Evolutionary conservation across 192 early-diverging fungal genomes (phyloP), one percentile per base, ranked within the genome.

Genomic region (Coemansia sp.): DNA sequence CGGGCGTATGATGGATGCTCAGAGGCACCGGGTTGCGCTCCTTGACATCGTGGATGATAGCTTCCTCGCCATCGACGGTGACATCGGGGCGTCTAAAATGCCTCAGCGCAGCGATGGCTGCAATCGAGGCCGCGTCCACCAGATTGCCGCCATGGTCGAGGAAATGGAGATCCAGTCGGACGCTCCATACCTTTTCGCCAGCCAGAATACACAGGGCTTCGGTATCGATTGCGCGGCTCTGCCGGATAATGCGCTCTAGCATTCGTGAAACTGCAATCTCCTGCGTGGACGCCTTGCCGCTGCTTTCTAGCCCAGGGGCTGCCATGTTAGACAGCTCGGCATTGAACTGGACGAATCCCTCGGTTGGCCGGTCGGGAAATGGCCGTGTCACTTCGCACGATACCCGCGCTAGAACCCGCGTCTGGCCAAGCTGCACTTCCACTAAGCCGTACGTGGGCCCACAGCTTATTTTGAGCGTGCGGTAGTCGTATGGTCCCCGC

Each of bases 201-300:
- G 95, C 90, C 61, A 98, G 74, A 59, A 99, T 96, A 67, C 97
- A 99, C 59, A 99, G 75, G 41, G 95, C 94, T 74, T 99, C 97
- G 7, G 93, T 91, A 75, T 99, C 97, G 62, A 99, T 82, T 19
- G 95, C 95, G 36, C 92, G 83, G 59, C 87, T 89, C 65, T 89
- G 83, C 62, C 87, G 84, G 72, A 99, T 75, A 1, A 93, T 87
- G 62, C 92, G 93, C 65, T 99, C 97, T 35, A 99, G 76, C 69
- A 95, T 81, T 20, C 95, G 88, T 38, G 85, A 88, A 20, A 98
- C 82, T 20, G 91, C 75, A 2, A 98, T 88, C 67, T 98, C 96
- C 61, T 93, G 88, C 34, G 92, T 90, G 9, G 90, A 87, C 57
- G 84, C 79, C 64, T 89, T 89, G 63, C 40, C 48, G 15, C 70